Evolutionary conservation across 2,329 filamentous ascomycete species (phyloP), one percentile per base, ranked within the genome.

Genomic region (Thielaviopsis musarum): DNA sequence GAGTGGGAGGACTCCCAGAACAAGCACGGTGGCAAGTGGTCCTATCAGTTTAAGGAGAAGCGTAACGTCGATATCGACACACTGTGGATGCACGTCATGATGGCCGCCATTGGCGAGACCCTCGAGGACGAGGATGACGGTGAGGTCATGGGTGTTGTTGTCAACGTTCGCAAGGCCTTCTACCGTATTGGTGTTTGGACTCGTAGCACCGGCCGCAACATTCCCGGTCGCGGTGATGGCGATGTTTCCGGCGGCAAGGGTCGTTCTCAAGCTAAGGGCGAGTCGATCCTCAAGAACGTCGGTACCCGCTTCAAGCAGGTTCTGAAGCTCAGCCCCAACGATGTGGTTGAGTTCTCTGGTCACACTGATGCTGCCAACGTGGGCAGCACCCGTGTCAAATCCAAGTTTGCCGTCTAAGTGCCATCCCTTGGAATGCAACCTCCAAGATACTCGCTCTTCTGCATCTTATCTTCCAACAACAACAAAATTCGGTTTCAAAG

Each of bases 1-100:
- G 94, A 98, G 75, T 98, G 93, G 93, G 93, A 98, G 74, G 93
- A 98, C 71, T 79, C 83, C 26, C 90, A 97, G 77, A 98, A 98
- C 79, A 98, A 97, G 81, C 90, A 97, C 72, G 93, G 93, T 67
- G 93, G 93, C 74, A 96, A 96, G 75, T 98, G 93, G 93, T 91
- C 91, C 26, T 97, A 94, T 76, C 86, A 88, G 69, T 96, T 95
- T 84, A 95, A 94, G 78, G 89, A 96, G 67, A 96, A 95, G 82
- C 85, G 87, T 69, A 82, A 78, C 65, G 81, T 95, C 70, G 88
- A 91, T 67, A 94, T 96, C 71, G 91, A 98, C 70, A 87, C 91
- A 61, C 80, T 95, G 59, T 98, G 93, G 93, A 83, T 98, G 62
- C 88, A 97, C 72, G 88, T 95, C 64, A 95, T 98, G 84, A 85